Evolutionary conservation across 169 alveolate genomes (phyloP), one percentile per base, ranked within the genome.

Genomic region (Babesia sp.): DNA sequence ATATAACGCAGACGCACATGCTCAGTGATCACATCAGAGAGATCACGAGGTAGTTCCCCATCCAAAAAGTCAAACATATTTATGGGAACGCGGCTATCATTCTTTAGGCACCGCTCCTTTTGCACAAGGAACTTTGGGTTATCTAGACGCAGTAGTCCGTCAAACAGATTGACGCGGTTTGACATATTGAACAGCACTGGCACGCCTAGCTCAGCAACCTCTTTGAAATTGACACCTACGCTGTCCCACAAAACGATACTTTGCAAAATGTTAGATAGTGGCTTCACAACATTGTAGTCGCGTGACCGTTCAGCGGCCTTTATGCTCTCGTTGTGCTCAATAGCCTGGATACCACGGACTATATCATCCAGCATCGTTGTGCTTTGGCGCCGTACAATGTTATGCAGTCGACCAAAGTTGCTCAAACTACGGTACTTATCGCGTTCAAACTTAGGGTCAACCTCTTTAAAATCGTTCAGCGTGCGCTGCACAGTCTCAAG

Each of bases 221-320:
- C 71, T 44, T 79, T 61, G 57, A 79, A 71, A 31, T 79, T 71
- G 11, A 79, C 66, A 31, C 36, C 53, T 31, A 55, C 50, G n/a
- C 64, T 53, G 56, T 79, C 87, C 74, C 57, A 79, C 36, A 79
- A 36, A 3, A 71, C 83, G 9, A 79, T 51, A 60, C 82, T 24
- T 39, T 79, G 87, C 1, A 79, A 28, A 28, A 79, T 29, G 60
- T 68, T 71, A 41, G 54, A 50, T 3, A 79, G 67, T 8, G 87
- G 83, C 22, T 71, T 79, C 9, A 79, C 46, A 24, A 71, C 37
- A 53, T 71, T 71, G 56, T 39, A 69, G 51, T 71, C 84, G 16
- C 72, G 75, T 28, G 54, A 56, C 58, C 45, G 44, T 36, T 44
- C 64, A n/a, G 83, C 83, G 14, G 83, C 76, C 84, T 24, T 44